A percentile compares a stretch with the other conserved stretches of the same genome.
phyloP scores from a whole-genome alignment of 2,329 filamentous ascomycete genomes.

The Ilyonectria sp. region DNA sequence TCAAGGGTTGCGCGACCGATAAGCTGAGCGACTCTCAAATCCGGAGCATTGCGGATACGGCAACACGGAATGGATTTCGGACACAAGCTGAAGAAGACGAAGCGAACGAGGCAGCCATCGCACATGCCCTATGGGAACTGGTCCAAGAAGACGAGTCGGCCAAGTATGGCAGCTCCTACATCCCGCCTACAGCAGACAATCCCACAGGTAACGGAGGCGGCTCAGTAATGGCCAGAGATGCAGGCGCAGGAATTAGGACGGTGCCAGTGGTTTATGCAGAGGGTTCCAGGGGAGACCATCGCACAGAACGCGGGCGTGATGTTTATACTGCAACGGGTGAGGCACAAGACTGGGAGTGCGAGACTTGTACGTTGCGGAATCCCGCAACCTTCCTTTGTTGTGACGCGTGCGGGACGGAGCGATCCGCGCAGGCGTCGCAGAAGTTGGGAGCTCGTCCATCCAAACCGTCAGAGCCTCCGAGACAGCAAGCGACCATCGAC shows the following conservation, averaged over 20 bases:
- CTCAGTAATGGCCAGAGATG: slow-evolving; percentile 47
- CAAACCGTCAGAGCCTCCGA: slow-evolving; percentile 27
- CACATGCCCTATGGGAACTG: slow-evolving; percentile 87
- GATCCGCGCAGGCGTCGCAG: slow-evolving; percentile 44
- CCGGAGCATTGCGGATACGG: slow-evolving; percentile 73
- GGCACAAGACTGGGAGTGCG: slow-evolving; percentile 65
- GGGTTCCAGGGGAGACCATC: background rate
- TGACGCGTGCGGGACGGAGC: slow-evolving; percentile 68
- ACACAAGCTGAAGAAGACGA: slow-evolving; percentile 91
- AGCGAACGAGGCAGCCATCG: slow-evolving; percentile 89
- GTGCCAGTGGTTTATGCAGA: slow-evolving; percentile 25
- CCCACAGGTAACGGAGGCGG: slow-evolving; percentile 63
- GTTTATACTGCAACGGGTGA: slow-evolving; percentile 17
- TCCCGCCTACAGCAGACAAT: slow-evolving; percentile 64
- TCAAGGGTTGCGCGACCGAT: slow-evolving; percentile 83
- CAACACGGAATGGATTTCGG: slow-evolving; percentile 80
- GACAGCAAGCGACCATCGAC: slow-evolving; percentile 49
- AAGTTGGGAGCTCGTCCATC: slow-evolving; percentile 38
- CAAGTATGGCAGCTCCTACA: slow-evolving; percentile 70
- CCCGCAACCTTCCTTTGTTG: slow-evolving; percentile 66
- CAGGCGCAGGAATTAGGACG: slow-evolving; percentile 19
- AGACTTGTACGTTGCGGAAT: slow-evolving; percentile 71
- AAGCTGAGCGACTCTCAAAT: slow-evolving; percentile 78
- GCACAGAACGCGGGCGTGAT: background rate
- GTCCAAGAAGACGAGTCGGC: slow-evolving; percentile 82